These are phyloP conservation scores for Cyclotella distinguenda DNA, from an alignment of 108 stramenopile species.

Conservation along the genomic window DNA sequence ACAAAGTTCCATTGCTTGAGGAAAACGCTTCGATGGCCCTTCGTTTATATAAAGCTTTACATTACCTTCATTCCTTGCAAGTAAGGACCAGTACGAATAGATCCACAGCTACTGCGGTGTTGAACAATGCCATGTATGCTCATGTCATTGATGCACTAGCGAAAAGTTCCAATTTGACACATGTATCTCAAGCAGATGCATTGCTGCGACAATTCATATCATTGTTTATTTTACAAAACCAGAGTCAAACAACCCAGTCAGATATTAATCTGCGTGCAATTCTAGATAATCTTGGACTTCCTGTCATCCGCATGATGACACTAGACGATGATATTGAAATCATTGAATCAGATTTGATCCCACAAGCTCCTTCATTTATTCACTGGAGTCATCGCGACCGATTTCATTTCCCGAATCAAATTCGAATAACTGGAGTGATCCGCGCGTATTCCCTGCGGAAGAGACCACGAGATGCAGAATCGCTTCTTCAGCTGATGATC, in stretches of 20 bases:
- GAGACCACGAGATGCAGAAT: constrained; percentile 18
- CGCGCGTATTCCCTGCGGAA: constrained; percentile 26
- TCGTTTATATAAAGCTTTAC: constrained; percentile 16
- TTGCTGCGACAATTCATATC: constrained; percentile 29
- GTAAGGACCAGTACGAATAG: not conserved
- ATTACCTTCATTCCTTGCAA: constrained; percentile 15
- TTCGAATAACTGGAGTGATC: constrained; percentile 44
- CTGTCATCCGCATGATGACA: too few relatives aligned
- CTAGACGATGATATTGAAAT: too few relatives aligned
- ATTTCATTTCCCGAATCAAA: constrained; percentile 40
- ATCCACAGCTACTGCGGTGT: not conserved
- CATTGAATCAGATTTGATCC: too few relatives aligned
- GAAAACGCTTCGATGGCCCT: constrained; percentile 26
- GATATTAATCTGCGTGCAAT: too few relatives aligned
- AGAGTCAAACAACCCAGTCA: too few relatives aligned
- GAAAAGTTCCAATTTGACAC: constrained; percentile 26
- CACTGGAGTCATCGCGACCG: constrained; percentile 25
- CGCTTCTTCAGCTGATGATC: constrained; percentile 29
- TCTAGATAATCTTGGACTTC: not conserved
- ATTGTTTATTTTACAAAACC: constrained; percentile 4
- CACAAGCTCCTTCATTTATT: not conserved
- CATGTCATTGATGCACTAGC: constrained; percentile 41
- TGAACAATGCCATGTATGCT: constrained; percentile 39
- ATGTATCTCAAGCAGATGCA: constrained; percentile 24
- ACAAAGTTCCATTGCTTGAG: not conserved